Base-by-base conservation (phyloP, 176 grass and related monocot species). In the Luzula sylvatica region DNA sequence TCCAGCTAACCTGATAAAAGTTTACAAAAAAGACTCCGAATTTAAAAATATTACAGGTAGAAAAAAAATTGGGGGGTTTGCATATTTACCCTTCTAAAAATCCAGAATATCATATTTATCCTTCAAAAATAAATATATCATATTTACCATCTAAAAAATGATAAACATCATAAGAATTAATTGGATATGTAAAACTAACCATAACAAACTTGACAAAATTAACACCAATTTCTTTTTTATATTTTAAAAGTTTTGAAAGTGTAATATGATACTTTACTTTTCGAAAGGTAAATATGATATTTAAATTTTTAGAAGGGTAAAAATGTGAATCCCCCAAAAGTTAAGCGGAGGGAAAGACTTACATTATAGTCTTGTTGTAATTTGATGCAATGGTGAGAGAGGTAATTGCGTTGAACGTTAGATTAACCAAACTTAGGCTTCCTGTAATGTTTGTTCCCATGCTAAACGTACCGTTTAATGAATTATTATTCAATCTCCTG, bases 401-500 rank as follows among this genome's bases (percentile, higher is more conserved):
- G 3, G 26, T 23, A 22, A 95, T 63, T 42, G 39, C 29, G 38
- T 95, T 95, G 58, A 78, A 58, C 61, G 17, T 55, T 13, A 95
- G 8, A 35, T 81, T 79, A 7, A 95, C 73, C 38, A 25, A 23
- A n/a, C 68, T 3, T 15, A 88, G 59, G 9, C 12, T 1, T 0
- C 20, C 15, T 12, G 40, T 67, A 46, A 82, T 24, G 30, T 72
- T 65, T 16, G 30, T 65, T 2, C 83, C 90, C 73, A 95, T 73
- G 67, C 72, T 67, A 66, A 95, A 86, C 1, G 77, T 88, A 14
- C 43, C 80, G 24, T 82, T 85, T 38, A 95, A 71, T 39, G 51
- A 14, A 65, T 95, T 95, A 66, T 86, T 50, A 20, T 44, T 83
- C 19, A 95, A 42, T 79, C 65, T 40, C 58, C 90, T 95, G 83